phyloP scores from a whole-genome alignment of 805 yeast genomes.

The Spencermartinsiella europaea region DNA sequence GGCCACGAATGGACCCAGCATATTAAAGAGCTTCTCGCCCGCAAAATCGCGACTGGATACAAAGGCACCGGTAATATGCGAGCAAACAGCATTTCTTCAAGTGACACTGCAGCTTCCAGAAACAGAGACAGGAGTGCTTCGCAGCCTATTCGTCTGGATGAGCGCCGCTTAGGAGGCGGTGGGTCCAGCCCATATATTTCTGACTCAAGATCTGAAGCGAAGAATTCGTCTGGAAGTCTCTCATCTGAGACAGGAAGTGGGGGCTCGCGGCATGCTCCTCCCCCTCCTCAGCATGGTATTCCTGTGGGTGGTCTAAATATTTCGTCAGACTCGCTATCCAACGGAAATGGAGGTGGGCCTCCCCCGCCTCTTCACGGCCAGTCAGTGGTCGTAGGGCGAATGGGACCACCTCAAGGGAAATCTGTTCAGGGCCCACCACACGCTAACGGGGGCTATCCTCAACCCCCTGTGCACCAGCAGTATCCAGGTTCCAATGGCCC shows the following conservation, averaged over 20 bases:
- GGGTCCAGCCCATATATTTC: not conserved
- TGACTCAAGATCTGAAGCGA: not conserved
- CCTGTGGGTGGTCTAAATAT: not conserved
- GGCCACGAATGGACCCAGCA: slow-evolving; percentile 54
- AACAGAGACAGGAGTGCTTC: slow-evolving; percentile 17
- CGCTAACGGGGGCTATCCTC: slow-evolving; percentile 3
- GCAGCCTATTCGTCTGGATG: slow-evolving; percentile 15
- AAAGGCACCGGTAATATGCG: slow-evolving; percentile 34
- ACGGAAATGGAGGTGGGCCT: not conserved
- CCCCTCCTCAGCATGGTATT: not conserved
- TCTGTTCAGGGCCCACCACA: not conserved
- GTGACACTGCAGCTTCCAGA: slow-evolving; percentile 5
- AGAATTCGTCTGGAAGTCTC: not conserved
- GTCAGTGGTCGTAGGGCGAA: not conserved
- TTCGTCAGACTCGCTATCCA: slow-evolving; percentile 1
- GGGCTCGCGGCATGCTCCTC: not conserved
- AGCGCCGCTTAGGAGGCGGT: slow-evolving; percentile 1
- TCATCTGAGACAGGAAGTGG: not conserved
- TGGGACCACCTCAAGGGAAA: slow-evolving; percentile 1
- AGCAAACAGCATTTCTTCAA: slow-evolving; percentile 3
- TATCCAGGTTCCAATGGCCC: not conserved
- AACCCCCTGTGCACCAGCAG: not conserved
- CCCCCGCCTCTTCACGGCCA: not conserved
- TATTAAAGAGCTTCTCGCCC: slow-evolving; percentile 50
- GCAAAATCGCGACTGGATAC: slow-evolving; percentile 47